Base-by-base conservation (phyloP, 306 rosid species). In the Citrullus amarus region DNA sequence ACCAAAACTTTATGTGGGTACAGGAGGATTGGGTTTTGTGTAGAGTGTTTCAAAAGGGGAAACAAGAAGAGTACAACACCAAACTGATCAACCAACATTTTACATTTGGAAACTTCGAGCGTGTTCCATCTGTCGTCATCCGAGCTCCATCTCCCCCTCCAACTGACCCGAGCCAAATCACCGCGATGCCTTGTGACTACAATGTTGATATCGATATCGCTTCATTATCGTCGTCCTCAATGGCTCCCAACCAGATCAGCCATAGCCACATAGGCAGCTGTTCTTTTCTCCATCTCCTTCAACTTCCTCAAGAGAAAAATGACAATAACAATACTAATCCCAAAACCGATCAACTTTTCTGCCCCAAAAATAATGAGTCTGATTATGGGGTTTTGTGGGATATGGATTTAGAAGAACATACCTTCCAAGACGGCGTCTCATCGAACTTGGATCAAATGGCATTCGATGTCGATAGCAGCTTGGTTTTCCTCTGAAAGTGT, bases 11-110 rank as follows among this genome's bases (percentile, higher is more conserved):
- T 13, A 41, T 70, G 43, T 80, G 77, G 79, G 82, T 46, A 60
- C 91, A 96, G 99, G 99, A 96, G 78, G 99, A 96, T 82, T 96
- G 99, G 99, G 99, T 96, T 57, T 84, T 95, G 53, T 95, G 98
- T 59, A 88, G 98, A 79, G 98, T 95, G 5, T 92, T 92, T 74
- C 87, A 92, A 85, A 96, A 96, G 79, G 83, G 93, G 74, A 91
- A 93, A 79, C 77, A 58, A 75, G 92, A 88, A 60, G 92, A 90
- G 44, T 39, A 73, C 69, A 82, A 25, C 85, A 86, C 43, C 70
- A 87, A 86, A 84, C 84, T 80, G 54, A 48, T 48, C 38, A 83
- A 80, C 87, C 87, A 86, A 55, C 89, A 83, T 14, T 18, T 77
- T 43, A 84, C 79, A 83, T 81, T 77, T 53, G 90, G 84, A 66